Conservation (phyloP, 352 stramenopile species). For the Phytophthora macrochlamydospora region DNA sequence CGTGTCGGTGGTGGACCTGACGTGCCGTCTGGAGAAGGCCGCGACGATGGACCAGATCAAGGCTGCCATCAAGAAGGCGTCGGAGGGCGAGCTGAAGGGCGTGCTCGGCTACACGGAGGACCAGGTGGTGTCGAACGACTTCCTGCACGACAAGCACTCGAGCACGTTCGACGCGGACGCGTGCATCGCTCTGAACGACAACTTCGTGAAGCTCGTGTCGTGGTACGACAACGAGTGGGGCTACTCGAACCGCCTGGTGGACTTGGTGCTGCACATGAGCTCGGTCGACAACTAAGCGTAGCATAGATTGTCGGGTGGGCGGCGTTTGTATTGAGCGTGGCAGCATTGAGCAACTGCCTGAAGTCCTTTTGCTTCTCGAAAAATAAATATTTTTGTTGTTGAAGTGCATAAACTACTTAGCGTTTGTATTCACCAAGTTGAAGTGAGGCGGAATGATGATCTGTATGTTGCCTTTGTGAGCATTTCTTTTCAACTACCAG, state of each 20-base stretch:
- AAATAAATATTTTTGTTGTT: no score
- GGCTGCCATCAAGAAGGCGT: conserved; percentile 93
- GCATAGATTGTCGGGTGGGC: not conserved
- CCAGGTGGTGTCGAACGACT: conserved; percentile 97
- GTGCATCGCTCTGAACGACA: conserved; percentile 88
- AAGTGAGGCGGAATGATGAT: no score
- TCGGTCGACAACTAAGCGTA: conserved; percentile 44
- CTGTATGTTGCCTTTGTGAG: no score
- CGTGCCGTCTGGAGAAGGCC: conserved; percentile 72
- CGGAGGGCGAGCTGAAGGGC: conserved; percentile 93
- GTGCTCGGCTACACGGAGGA: conserved; percentile 99
- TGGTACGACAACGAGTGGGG: conserved; percentile 99
- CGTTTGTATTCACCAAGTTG: no score
- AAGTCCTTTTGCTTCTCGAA: no score
- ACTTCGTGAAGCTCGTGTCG: conserved; percentile 99
- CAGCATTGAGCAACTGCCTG: no score
- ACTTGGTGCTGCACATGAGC: conserved; percentile 97
- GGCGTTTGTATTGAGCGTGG: not conserved
- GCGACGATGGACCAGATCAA: conserved; percentile 99
- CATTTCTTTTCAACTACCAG: no score
- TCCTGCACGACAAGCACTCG: conserved; percentile 91
- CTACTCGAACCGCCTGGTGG: conserved; percentile 97
- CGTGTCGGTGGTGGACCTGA: conserved; percentile 92
- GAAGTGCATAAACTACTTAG: no score
- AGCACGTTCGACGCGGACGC: conserved; percentile 36